A percentile compares a stretch with the other conserved stretches of the same genome.
Evolutionary conservation across 495 filamentous ascomycete species (phyloP).

Genomic region (Cladorrhinum samala): DNA sequence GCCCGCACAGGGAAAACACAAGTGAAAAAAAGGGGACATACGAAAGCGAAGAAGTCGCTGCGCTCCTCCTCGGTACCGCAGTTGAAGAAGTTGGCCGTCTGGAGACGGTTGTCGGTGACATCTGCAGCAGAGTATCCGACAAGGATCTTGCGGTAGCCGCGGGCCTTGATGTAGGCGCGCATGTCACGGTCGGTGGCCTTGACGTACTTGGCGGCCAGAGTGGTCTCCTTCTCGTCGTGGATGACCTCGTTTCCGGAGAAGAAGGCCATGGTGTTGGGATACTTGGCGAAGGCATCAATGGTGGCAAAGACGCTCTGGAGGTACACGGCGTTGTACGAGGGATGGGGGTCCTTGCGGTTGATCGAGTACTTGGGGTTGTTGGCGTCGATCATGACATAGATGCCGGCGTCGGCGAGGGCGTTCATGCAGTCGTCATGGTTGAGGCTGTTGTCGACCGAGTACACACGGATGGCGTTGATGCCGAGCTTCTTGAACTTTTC

Average conservation of each 20-base stretch:
- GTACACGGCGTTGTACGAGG: constrained; percentile 88
- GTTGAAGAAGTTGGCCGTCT: constrained; percentile 94
- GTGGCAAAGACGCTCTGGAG: constrained; percentile 93
- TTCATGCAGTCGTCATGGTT: constrained; percentile 85
- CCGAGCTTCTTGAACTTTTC: constrained; percentile 76
- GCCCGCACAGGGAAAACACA: background rate
- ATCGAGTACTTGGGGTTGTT: constrained; percentile 40
- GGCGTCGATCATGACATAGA: constrained; percentile 85
- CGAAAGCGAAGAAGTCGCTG: constrained; percentile 92
- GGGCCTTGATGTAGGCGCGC: constrained; percentile 72
- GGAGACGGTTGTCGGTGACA: constrained; percentile 75
- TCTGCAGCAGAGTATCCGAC: constrained; percentile 94
- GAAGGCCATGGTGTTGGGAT: constrained; percentile 89
- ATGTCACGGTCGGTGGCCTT: constrained; percentile 95
- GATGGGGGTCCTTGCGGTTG: constrained; percentile 46
- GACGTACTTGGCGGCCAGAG: constrained; percentile 73
- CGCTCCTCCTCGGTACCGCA: constrained; percentile 84
- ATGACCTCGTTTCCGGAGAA: constrained; percentile 98
- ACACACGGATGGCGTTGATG: constrained; percentile 88
- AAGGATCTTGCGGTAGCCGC: constrained; percentile 70
- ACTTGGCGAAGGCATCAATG: constrained; percentile 82
- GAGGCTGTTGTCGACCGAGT: constrained; percentile 84
- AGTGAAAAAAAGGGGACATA: constrained; percentile 18
- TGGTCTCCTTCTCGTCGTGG: constrained; percentile 72
- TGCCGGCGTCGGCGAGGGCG: constrained; percentile 72